Percentiles rank a stretch among this genome's conserved stretches.
Conservation (phyloP, 2,329 filamentous ascomycete species). For the Claviceps capensis region DNA sequence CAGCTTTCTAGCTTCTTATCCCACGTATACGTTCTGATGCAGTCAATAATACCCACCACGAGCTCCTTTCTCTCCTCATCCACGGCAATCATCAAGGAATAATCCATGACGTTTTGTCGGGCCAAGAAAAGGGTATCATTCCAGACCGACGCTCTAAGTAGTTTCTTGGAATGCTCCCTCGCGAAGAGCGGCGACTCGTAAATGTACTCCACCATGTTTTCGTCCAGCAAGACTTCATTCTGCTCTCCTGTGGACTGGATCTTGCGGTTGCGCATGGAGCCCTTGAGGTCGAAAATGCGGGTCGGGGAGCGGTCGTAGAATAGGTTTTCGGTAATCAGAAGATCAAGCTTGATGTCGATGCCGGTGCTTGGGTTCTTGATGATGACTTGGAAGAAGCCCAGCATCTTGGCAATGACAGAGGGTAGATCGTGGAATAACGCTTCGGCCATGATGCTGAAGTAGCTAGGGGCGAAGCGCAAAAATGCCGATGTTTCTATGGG, state of each 20-base stretch:
- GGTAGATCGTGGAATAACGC: slow-evolving; percentile 90
- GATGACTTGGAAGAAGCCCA: slow-evolving; percentile 92
- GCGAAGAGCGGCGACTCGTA: slow-evolving; percentile 94
- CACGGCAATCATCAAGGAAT: slow-evolving; percentile 95
- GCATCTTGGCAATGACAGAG: slow-evolving; percentile 97
- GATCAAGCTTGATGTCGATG: slow-evolving; percentile 85
- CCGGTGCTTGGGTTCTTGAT: slow-evolving; percentile 91
- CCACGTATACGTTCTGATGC: slow-evolving; percentile 97
- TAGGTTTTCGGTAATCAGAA: slow-evolving; percentile 92
- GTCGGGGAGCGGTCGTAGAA: slow-evolving; percentile 91
- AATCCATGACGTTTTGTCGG: slow-evolving; percentile 97
- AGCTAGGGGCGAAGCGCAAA: slow-evolving; percentile 86
- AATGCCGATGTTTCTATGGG: slow-evolving; percentile 91
- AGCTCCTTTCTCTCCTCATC: slow-evolving; percentile 83
- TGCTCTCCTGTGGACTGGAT: slow-evolving; percentile 91
- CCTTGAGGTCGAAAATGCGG: slow-evolving; percentile 89
- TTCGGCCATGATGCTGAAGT: slow-evolving; percentile 95
- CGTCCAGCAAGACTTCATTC: slow-evolving; percentile 90
- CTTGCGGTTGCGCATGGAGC: slow-evolving; percentile 96
- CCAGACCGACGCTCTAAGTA: slow-evolving; percentile 83
- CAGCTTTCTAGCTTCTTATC: slow-evolving; percentile 99
- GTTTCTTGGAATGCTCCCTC: slow-evolving; percentile 88
- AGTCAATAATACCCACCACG: slow-evolving; percentile 95
- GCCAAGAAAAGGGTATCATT: slow-evolving; percentile 95
- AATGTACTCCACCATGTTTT: slow-evolving; percentile 98